phyloP scores from a whole-genome alignment of 83 land plant species.

The Picea abies region DNA sequence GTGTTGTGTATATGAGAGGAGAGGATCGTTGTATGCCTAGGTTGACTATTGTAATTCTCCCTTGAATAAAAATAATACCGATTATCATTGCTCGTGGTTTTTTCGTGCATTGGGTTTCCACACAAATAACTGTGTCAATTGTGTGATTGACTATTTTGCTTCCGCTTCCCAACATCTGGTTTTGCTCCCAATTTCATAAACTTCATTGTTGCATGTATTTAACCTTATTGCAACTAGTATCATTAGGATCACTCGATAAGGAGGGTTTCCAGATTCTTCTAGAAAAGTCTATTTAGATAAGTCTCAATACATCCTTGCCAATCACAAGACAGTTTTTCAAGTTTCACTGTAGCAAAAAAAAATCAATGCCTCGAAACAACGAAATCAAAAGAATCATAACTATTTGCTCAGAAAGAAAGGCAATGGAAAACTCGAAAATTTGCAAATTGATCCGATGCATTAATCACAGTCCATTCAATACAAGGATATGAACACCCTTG shows the following conservation, averaged over 20 bases:
- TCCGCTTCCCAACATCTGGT: constrained; percentile 25
- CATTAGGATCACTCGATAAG: neutral
- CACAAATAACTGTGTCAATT: too few species aligned
- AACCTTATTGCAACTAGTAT: neutral
- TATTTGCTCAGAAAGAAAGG: neutral
- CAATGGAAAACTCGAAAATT: neutral
- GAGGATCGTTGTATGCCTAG: too few species aligned
- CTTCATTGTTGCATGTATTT: constrained; percentile 48
- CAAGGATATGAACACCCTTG: neutral
- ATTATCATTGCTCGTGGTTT: too few species aligned
- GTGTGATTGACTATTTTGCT: too few species aligned
- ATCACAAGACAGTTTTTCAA: neutral
- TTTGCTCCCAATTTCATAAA: constrained; percentile 73
- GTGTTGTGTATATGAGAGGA: too few species aligned
- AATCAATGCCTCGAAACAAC: neutral
- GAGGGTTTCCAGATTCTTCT: neutral
- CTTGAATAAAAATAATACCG: too few species aligned
- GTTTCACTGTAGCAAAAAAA: neutral
- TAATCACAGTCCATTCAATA: neutral
- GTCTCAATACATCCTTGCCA: neutral
- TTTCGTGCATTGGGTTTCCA: too few species aligned
- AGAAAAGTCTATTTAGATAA: neutral
- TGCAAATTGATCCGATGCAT: too few species aligned
- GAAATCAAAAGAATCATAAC: neutral
- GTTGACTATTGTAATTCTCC: too few species aligned